phyloP scores from a whole-genome alignment of 1,284 basidiomycete species.

The Ustilago sp. region DNA sequence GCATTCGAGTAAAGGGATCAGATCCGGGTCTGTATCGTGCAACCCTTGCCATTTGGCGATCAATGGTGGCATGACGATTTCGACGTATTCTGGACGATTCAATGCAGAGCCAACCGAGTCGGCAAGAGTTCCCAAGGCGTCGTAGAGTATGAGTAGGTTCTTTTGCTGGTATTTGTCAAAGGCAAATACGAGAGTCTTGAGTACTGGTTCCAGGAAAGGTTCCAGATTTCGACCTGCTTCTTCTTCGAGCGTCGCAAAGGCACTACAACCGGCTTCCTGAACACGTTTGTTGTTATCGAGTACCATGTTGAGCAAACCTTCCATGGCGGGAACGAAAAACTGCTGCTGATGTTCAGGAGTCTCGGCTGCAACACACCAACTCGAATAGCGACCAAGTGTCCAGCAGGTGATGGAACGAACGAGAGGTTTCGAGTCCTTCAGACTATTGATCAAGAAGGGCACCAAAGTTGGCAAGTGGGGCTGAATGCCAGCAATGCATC shows the following conservation, averaged over 20 bases:
- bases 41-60: constrained; percentile 89
- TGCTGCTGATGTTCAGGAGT: constrained; percentile 86
- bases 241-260: constrained; percentile 98
- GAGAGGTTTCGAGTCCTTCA: constrained; percentile 94
- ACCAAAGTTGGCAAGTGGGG: constrained; percentile 92
- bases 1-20: constrained; percentile 91
- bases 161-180: constrained; percentile 99
- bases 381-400: constrained; percentile 98
- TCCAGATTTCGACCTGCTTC: constrained; percentile 90
- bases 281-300: constrained; percentile 99
- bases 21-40: constrained; percentile 88
- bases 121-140: constrained; percentile 96
- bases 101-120: constrained; percentile 92
- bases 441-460: constrained; percentile 88
- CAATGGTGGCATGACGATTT: constrained; percentile 95
- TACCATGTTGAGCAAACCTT: constrained; percentile 98
- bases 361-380: constrained; percentile 86
- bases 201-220: constrained; percentile 93
- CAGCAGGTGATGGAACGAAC: constrained; percentile 99
- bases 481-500: constrained; percentile 94
- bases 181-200: constrained; percentile 92
- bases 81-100: constrained; percentile 86
- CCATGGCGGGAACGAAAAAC: constrained; percentile 96
- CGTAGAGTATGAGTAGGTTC: constrained; percentile 98
- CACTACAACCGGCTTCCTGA: constrained; percentile 98